A percentile compares a stretch with the other conserved stretches of the same genome.
Conservation (phyloP, 768 basidiomycete species). For the Lyophyllum shimeji region DNA sequence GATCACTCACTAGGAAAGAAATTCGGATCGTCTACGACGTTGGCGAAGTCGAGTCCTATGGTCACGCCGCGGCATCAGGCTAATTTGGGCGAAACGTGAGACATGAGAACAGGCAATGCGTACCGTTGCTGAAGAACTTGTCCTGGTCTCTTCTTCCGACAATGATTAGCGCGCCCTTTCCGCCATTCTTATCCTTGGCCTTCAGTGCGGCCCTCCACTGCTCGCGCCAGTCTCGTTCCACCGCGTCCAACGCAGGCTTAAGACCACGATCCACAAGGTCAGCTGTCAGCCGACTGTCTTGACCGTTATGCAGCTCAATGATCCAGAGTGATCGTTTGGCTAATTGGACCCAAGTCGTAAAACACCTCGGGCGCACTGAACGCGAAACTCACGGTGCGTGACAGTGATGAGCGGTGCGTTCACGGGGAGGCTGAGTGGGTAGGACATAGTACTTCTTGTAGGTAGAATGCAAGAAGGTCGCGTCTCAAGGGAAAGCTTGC, state of each 20-base stretch:
- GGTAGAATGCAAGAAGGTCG: neutral
- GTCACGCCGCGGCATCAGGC: neutral
- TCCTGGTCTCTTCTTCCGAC: conserved; percentile 74
- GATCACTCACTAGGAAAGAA: conserved; percentile 62
- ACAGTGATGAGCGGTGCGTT: conserved; percentile 60
- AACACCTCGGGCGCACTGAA: neutral
- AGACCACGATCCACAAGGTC: conserved; percentile 58
- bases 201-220: conserved; percentile 44
- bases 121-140: conserved; percentile 89
- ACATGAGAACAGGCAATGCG: conserved; percentile 9
- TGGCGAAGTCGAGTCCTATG: conserved; percentile 64
- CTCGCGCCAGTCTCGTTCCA: conserved; percentile 71
- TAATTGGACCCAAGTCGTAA: conserved; percentile 23
- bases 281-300: conserved; percentile 68
- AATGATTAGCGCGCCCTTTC: conserved; percentile 72
- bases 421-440: conserved; percentile 49
- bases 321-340: conserved; percentile 68
- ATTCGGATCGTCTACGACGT: conserved; percentile 47
- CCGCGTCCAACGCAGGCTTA: conserved; percentile 67
- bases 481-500: neutral
- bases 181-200: conserved; percentile 48
- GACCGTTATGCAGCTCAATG: conserved; percentile 78
- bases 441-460: conserved; percentile 33
- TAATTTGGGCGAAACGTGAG: neutral
- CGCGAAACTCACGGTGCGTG: conserved; percentile 51